Conservation (phyloP, 805 yeast species). For the Torulaspora delbrueckii region DNA sequence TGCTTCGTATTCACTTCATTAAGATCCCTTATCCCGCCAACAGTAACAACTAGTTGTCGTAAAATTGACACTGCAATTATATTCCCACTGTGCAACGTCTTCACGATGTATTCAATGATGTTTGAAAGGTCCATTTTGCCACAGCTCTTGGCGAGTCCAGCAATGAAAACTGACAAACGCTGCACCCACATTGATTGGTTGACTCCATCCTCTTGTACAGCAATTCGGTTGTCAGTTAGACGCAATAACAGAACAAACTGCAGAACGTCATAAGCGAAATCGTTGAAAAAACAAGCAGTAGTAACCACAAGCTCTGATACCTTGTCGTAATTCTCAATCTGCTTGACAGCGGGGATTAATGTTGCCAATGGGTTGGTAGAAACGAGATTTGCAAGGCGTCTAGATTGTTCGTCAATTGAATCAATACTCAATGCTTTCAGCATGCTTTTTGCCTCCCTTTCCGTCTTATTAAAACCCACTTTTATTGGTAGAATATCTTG, state of each 20-base stretch:
- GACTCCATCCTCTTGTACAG: slow-evolving; percentile 72
- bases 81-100: slow-evolving; percentile 57
- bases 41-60: slow-evolving; percentile 58
- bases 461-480: slow-evolving; percentile 59
- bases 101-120: slow-evolving; percentile 53
- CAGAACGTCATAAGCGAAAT: slow-evolving; percentile 79
- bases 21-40: slow-evolving; percentile 75
- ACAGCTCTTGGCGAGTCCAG: slow-evolving; percentile 56
- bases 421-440: slow-evolving; percentile 79
- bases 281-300: slow-evolving; percentile 69
- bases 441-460: slow-evolving; percentile 70
- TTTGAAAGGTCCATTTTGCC: slow-evolving; percentile 57
- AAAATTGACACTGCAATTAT: slow-evolving; percentile 58
- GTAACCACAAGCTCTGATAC: slow-evolving; percentile 72
- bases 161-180: slow-evolving; percentile 73
- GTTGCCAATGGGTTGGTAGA: slow-evolving; percentile 77
- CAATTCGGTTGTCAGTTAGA: slow-evolving; percentile 61
- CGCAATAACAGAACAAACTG: slow-evolving; percentile 69
- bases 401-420: slow-evolving; percentile 66
- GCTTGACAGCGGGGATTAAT: slow-evolving; percentile 63
- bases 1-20: slow-evolving; percentile 64
- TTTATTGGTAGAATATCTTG: slow-evolving; percentile 54
- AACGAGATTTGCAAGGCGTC: slow-evolving; percentile 65
- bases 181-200: slow-evolving; percentile 82
- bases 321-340: slow-evolving; percentile 89